A percentile compares a stretch with the other conserved stretches of the same genome.
These are phyloP conservation scores for Trichoderma citrinoviride DNA, from an alignment of 2,329 filamentous ascomycete genomes.

Conservation along the genomic window DNA sequence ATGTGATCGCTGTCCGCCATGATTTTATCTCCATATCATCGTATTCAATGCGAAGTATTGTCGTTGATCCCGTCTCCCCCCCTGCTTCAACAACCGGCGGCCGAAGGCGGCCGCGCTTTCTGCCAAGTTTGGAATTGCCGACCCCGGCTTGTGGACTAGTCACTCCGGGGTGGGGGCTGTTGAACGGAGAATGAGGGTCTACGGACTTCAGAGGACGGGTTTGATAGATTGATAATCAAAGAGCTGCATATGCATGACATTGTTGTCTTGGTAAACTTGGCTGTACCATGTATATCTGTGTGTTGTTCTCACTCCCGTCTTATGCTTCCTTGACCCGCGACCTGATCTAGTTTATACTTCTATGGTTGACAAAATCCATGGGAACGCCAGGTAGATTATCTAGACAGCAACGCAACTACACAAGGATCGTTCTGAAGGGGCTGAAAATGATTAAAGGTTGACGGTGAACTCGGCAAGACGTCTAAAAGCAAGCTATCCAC, in stretches of 20 bases:
- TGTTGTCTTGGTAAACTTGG: background rate
- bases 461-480: background rate
- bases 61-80: background rate
- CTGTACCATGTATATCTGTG: background rate
- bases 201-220: background rate
- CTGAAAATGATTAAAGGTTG: background rate
- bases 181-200: background rate
- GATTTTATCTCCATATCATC: background rate
- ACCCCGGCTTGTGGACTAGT: background rate
- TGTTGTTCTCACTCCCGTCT: background rate
- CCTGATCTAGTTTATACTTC: too few relatives aligned
- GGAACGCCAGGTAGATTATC: background rate
- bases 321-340: too few relatives aligned
- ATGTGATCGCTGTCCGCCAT: too few relatives aligned
- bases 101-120: background rate
- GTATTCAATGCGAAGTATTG: background rate
- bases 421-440: constrained; percentile 15
- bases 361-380: too few relatives aligned
- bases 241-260: background rate
- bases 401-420: constrained; percentile 6
- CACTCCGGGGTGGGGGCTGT: background rate
- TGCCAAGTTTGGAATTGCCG: background rate
- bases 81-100: background rate
- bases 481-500: background rate
- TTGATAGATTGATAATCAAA: background rate